phyloP scores from a whole-genome alignment of 2,329 filamentous ascomycete genomes.

The Monilinia aucupariae region DNA sequence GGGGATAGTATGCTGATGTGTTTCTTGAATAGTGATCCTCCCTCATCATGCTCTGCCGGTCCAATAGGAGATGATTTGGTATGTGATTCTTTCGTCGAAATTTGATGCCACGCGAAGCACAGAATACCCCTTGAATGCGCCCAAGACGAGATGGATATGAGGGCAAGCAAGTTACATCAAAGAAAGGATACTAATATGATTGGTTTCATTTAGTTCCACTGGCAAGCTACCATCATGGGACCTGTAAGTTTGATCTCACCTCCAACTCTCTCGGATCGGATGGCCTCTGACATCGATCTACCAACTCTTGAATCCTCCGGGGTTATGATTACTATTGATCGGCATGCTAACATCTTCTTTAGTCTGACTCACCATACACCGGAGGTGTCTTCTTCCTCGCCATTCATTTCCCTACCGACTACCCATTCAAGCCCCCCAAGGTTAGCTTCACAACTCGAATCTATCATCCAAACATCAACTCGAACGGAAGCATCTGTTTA shows the following conservation, averaged over 20 bases:
- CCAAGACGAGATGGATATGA: conserved; percentile 26
- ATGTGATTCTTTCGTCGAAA: conserved; percentile 43
- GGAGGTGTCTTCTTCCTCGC: conserved; percentile 98
- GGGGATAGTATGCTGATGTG: conserved; percentile 24
- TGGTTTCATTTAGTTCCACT: conserved; percentile 72
- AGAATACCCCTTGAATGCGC: conserved; percentile 23
- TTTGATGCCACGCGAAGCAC: conserved; percentile 17
- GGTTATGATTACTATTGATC: neutral
- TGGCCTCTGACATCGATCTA: conserved; percentile 12
- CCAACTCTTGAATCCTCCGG: conserved; percentile 20
- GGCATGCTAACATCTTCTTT: conserved; percentile 1
- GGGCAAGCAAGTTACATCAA: neutral
- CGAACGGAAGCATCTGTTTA: conserved; percentile 95
- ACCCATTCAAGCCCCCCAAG: conserved; percentile 99
- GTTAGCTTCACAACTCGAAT: conserved; percentile 99
- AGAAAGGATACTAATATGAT: conserved; percentile 34
- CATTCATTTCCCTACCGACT: conserved; percentile 99
- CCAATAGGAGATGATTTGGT: conserved; percentile 97
- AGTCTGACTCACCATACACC: conserved; percentile 72
- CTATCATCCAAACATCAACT: conserved; percentile 99
- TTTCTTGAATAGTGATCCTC: conserved; percentile 68
- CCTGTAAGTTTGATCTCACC: conserved; percentile 62
- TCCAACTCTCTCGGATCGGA: conserved; percentile 4
- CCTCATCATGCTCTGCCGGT: conserved; percentile 96
- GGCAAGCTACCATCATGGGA: conserved; percentile 99